Evolutionary conservation across 169 alveolate species (phyloP), one percentile per base, ranked within the genome.

Genomic region (Plasmodium fragile): DNA sequence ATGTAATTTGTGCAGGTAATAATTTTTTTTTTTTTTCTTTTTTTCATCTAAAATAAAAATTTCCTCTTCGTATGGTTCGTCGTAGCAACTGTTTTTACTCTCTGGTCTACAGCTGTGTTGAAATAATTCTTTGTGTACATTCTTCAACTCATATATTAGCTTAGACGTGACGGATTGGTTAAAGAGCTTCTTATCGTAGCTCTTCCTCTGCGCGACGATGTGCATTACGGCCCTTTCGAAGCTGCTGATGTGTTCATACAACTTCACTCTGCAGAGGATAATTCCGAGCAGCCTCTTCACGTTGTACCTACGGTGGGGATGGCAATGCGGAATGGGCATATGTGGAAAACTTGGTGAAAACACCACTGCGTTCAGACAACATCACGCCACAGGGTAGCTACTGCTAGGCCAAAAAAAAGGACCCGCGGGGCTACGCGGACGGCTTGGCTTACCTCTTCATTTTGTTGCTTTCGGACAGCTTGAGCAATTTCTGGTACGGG

Each of bases 31-130:
- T 70, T 73, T 89, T 69, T 80, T 80, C 18, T 85, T 77, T 49
- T 49, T 70, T 32, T 79, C 92, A 49, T 91, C 92, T 80, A 22
- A 49, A 30, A 91, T 32, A 81, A 91, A 91, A 52, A 91, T 91
- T 81, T 91, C 94, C 32, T 91, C 83, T 16, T 91, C 94, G 52
- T 91, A 91, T 2, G 73, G 65, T 36, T 41, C 53, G 52, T 91
- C 94, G 59, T 91, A 91, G 55, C 94, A 91, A 55, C 94, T 91
- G 49, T 91, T 91, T 81, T 91, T 91, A 53, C 94, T 91, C 82
- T 91, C 83, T 49, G 72, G 59, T 36, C 77, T 70, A 71, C 94
- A 81, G 18, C 92, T 45, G 82, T 91, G 94, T 70, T 80, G 91
- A 91, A 70, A 91, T 91, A 91, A 81, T 45, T 91, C 94, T 41